A percentile compares a stretch with the other conserved stretches of the same genome.
Conservation (phyloP, 306 rosid genomes). For the Macrotyloma uniflorum region DNA sequence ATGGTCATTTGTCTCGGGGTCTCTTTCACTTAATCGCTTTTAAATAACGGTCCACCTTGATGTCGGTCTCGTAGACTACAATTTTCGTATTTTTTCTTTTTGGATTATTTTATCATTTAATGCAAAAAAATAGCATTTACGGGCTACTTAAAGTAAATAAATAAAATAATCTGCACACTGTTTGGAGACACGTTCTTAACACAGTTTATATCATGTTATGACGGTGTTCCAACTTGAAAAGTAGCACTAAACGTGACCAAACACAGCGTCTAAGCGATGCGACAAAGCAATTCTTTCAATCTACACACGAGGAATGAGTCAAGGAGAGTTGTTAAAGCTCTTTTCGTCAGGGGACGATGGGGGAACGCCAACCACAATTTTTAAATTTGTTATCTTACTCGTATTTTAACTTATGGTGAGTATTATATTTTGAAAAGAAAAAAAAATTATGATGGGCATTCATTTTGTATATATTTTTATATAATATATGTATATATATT, state of each 20-base stretch:
- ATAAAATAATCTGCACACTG: not conserved
- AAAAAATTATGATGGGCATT: too few species aligned
- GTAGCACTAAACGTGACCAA: not conserved
- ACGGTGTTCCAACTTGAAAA: not conserved
- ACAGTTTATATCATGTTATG: not conserved
- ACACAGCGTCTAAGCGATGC: not conserved
- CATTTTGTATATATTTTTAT: too few species aligned
- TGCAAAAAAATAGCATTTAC: not conserved
- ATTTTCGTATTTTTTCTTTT: not conserved
- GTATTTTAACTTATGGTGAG: not conserved
- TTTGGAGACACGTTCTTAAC: not conserved
- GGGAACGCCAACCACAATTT: not conserved
- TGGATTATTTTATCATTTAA: not conserved
- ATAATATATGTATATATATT: too few species aligned
- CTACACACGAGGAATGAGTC: too few species aligned
- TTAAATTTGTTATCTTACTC: not conserved
- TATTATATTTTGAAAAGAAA: too few species aligned
- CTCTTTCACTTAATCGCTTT: not conserved
- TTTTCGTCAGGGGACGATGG: not conserved
- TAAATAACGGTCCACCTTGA: slow-evolving; percentile 38
- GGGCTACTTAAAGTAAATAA: not conserved
- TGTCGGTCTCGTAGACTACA: slow-evolving; percentile 3
- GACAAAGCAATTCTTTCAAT: not conserved
- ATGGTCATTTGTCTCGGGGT: not conserved
- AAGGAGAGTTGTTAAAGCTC: not conserved